Evolutionary conservation across 2,329 filamentous ascomycete species (phyloP), one percentile per base, ranked within the genome.

Genomic region (Zymoseptoria brevis): DNA sequence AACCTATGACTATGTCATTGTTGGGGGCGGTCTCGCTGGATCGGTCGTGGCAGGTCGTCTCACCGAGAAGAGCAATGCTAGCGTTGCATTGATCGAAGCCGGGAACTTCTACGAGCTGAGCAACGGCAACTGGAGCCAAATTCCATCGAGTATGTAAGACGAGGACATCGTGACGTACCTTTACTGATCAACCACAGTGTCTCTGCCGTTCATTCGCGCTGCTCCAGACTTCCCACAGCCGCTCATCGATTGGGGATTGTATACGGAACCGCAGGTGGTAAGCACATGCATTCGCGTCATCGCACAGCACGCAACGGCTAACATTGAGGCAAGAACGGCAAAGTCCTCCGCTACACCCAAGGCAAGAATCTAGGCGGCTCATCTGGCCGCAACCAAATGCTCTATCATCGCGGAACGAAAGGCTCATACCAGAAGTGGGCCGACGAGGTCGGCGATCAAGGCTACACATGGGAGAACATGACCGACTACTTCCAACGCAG

Each of bases 391-490:
- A 68, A 68, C 30, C 62, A 67, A 54, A 66, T 68, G 65, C 62
- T 65, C 51, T 69, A 66, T 41, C 67, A 69, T 30, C 64, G 72
- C 13, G 65, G 67, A 1, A 72, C 71, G 3, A 60, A 61, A 11
- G 72, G 66, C 9, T 66, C 67, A 13, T 68, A 73, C 61, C 63
- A 73, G 53, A 59, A 50, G 35, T 75, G 73, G 71, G 80, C 79
- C 1, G 71, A 73, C 16, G 67, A 86, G 21, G 87, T 85, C 1
- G 84, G 84, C 2, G 85, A 88, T 65, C 64, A 71, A 1, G 81
- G 81, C 0, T 87, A 84, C 83, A 73, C 74, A 0, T 74, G 83
- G 0, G 72, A 73, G 0, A 83, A 82, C 59, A 86, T 87, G 83
- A 75, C 81, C 59, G 73, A 78, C 60, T 82, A 84, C 71, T 83